Conservation (phyloP, 2,329 filamentous ascomycete species). For the Aspergillus arachidicola region DNA sequence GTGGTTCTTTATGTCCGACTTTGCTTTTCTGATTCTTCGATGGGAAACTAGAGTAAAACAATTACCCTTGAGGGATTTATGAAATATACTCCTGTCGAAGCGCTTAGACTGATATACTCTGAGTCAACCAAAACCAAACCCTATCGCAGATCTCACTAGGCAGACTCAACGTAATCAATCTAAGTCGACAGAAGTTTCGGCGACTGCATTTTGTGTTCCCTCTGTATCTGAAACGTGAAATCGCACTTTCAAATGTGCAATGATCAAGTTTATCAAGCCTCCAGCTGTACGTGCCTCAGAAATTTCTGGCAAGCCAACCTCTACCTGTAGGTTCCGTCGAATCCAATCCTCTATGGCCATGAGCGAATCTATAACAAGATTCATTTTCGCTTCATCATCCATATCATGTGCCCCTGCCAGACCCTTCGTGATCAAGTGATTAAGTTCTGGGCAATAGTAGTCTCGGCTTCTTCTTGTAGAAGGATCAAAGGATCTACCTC, state of each 20-base stretch:
- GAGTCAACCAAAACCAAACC: too few species aligned
- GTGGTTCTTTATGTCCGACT: too few species aligned
- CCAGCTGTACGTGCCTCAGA: neutral
- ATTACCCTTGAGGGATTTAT: too few species aligned
- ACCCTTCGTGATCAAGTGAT: neutral
- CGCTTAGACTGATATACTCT: too few species aligned
- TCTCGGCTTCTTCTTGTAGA: neutral
- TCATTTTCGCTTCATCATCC: neutral
- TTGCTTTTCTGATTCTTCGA: too few species aligned
- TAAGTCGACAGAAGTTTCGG: neutral
- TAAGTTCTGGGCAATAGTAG: neutral
- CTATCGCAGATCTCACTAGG: too few species aligned
- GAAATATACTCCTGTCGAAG: too few species aligned
- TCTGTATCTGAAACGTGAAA: neutral
- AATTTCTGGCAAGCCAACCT: neutral
- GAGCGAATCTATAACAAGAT: conserved; percentile 4
- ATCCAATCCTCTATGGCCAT: conserved; percentile 9
- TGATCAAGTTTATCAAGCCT: neutral
- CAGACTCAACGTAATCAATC: neutral
- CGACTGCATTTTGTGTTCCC: neutral
- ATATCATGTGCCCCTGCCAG: neutral
- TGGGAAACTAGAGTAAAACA: too few species aligned
- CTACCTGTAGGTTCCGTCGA: neutral
- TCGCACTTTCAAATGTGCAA: neutral
- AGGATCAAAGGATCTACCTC: neutral